Evolutionary conservation across 2,329 filamentous ascomycete genomes (phyloP), one percentile per base, ranked within the genome.

Genomic region (Xenoacremonium recifei): DNA sequence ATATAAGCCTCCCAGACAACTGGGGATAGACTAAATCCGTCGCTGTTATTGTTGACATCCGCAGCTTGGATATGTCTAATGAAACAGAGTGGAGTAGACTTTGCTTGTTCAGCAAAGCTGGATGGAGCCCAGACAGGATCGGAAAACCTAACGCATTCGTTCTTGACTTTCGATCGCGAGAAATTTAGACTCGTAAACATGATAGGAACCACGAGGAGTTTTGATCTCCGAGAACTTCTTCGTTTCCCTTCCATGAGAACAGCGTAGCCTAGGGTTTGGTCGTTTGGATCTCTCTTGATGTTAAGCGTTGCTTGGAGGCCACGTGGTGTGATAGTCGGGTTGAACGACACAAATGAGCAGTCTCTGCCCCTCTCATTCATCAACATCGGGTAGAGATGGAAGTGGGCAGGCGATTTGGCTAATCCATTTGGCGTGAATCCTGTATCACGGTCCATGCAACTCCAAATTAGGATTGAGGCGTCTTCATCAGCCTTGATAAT

Each of bases 61-160:
- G 21, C 32, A 13, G 38, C 38, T 21, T 40, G 38, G 16, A 40
- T 18, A 12, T 35, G 38, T 15, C 32, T 40, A 31, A 40, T 40
- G 32, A 40, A 40, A 21, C 38, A 40, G 35, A 40, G 21, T 3
- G 32, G 21, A 4, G 34, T n/a, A 15, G 17, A 16, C 38, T 13
- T 17, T 20, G 11, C 20, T 35, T 13, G n/a, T 21, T 29, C 16
- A 30, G 35, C 31, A 30, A 40, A 40, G 16, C 5, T 15, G 34
- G 31, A 40, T 33, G 31, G 29, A 13, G 13, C 38, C 38, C 38
- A 40, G 30, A 40, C 21, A 30, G 38, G 38, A 40, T 40, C 21
- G 3, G 32, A 40, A 32, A 40, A 40, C 38, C 38, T 40, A n/a
- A 40, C 11, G 32, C 38, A 40, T 40, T 40, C 38, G 30, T 39